A percentile compares a stretch with the other conserved stretches of the same genome.
Evolutionary conservation across 345 rosid genomes (phyloP).

Genomic region (Bruguiera gymnorhiza): DNA sequence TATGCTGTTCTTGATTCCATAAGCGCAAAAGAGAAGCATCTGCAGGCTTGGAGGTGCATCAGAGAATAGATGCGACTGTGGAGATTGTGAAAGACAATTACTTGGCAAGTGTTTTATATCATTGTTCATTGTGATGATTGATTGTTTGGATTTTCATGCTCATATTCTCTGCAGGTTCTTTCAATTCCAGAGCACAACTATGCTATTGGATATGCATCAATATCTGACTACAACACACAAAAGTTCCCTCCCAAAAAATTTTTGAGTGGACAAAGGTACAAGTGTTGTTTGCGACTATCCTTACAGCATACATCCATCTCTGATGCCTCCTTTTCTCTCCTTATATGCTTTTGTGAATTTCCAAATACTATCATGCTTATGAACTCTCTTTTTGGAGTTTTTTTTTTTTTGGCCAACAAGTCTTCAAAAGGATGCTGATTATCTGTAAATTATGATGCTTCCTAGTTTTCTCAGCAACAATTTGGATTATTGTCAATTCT

Average conservation of each 20-base stretch:
- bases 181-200: constrained; percentile 70
- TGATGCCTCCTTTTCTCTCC: not conserved
- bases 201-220: constrained; percentile 78
- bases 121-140: constrained; percentile 7
- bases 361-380: not conserved
- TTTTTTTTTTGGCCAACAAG: not conserved
- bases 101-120: constrained; percentile 53
- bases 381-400: not conserved
- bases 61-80: constrained; percentile 67
- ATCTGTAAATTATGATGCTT: too few species aligned
- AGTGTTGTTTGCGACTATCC: constrained; percentile 1
- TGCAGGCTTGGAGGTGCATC: constrained; percentile 68
- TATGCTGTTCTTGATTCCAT: constrained; percentile 32
- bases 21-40: constrained; percentile 66
- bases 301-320: not conserved
- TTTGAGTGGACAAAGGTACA: constrained; percentile 75
- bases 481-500: not conserved
- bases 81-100: constrained; percentile 97
- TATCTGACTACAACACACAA: constrained; percentile 84
- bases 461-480: not conserved
- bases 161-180: constrained; percentile 58
- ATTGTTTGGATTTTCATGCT: constrained; percentile 9
- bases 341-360: constrained; percentile 1
- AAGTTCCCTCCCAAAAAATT: constrained; percentile 57
- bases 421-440: too few species aligned